Evolutionary conservation across 805 yeast genomes (phyloP).

Genomic region (Sugiyamaella qingdaonensis): DNA sequence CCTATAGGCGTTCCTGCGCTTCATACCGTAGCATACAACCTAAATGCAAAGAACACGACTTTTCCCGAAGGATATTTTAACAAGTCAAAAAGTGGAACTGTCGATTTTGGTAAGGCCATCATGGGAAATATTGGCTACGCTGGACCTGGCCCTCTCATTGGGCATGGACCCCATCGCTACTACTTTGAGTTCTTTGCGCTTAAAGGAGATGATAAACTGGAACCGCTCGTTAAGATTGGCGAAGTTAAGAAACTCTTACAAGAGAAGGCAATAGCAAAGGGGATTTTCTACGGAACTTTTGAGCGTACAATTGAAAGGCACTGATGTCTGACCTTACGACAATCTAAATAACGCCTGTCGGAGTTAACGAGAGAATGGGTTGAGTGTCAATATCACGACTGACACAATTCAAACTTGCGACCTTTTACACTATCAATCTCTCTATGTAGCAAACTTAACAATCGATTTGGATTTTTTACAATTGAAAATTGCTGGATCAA

Average conservation of each 20-base stretch:
- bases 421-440: too few species aligned
- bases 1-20: conserved; percentile 18
- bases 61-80: conserved; percentile 9
- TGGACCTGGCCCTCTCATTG: conserved; percentile 20
- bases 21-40: conserved; percentile 16
- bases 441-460: too few species aligned
- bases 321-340: background rate
- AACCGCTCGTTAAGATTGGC: background rate
- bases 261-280: conserved; percentile 13
- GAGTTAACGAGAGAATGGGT: too few species aligned
- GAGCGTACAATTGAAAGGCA: conserved; percentile 15
- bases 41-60: background rate
- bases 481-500: too few species aligned
- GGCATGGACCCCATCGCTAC: conserved; percentile 21
- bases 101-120: conserved; percentile 14
- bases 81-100: background rate
- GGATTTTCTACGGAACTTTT: conserved; percentile 15
- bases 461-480: too few species aligned
- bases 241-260: conserved; percentile 4
- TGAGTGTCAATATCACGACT: too few species aligned
- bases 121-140: conserved; percentile 15
- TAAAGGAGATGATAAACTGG: background rate
- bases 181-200: conserved; percentile 19
- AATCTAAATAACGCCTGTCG: too few species aligned
- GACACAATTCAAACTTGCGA: too few species aligned